Conservation (phyloP, 495 filamentous ascomycete species). For the Aspergillus kassunensis region DNA sequence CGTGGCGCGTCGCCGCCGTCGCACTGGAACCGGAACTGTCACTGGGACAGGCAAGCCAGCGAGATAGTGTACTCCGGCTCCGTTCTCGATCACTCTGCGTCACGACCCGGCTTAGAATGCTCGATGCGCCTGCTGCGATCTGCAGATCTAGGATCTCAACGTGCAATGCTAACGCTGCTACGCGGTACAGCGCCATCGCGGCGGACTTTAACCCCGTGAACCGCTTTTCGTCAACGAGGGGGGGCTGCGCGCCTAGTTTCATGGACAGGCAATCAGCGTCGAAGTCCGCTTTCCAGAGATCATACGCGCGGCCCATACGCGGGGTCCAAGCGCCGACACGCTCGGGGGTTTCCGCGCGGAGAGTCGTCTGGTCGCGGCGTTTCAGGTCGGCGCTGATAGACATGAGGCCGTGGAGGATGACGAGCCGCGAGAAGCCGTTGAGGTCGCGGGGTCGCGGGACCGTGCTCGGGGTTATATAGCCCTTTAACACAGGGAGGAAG, state of each 20-base stretch:
- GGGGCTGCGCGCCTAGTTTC: slow-evolving; percentile 25
- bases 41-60: no score
- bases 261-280: slow-evolving; percentile 40
- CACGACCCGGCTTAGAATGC: slow-evolving; percentile 48
- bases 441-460: slow-evolving; percentile 32
- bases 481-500: slow-evolving; percentile 49
- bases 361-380: slow-evolving; percentile 51
- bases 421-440: slow-evolving; percentile 44
- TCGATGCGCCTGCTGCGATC: slow-evolving; percentile 49
- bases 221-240: slow-evolving; percentile 16
- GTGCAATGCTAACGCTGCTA: slow-evolving; percentile 45
- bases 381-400: slow-evolving; percentile 53
- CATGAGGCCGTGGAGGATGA: slow-evolving; percentile 54
- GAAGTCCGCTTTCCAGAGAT: slow-evolving; percentile 52
- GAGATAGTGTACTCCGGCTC: no score
- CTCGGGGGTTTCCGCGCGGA: slow-evolving; percentile 35
- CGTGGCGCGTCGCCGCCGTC: slow-evolving; percentile 40
- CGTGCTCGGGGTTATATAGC: slow-evolving; percentile 42
- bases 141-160: slow-evolving; percentile 54
- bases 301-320: slow-evolving; percentile 47
- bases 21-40: slow-evolving; percentile 23
- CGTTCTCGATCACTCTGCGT: no score
- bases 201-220: slow-evolving; percentile 41
- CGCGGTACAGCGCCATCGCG: slow-evolving; percentile 46
- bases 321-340: slow-evolving; percentile 43